Conservation (phyloP, 2,329 filamentous ascomycete genomes). For the Zarea fungicola region DNA sequence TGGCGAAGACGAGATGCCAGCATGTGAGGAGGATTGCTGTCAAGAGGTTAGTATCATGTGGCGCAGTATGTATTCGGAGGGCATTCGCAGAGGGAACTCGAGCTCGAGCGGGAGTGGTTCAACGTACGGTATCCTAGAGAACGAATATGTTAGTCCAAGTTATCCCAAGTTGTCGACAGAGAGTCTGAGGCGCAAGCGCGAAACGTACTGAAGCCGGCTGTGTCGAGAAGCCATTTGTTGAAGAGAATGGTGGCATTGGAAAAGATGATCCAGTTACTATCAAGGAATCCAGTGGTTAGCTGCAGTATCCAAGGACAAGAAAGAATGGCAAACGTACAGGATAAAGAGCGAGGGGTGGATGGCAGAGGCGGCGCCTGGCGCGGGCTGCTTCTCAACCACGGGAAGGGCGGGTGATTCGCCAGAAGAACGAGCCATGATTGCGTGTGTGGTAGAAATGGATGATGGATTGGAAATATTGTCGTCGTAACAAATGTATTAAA, state of each 20-base stretch:
- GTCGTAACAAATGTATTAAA: too few relatives aligned
- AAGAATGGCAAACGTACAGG: constrained; percentile 18
- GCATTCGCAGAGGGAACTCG: neutral
- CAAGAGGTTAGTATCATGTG: constrained; percentile 4
- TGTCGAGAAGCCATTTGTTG: constrained; percentile 85
- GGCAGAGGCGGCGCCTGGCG: constrained; percentile 15
- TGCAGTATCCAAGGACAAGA: neutral
- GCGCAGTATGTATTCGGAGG: too few relatives aligned
- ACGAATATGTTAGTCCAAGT: too few relatives aligned
- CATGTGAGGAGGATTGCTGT: constrained; percentile 55
- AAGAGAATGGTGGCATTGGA: constrained; percentile 84
- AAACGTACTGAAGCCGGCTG: constrained; percentile 65
- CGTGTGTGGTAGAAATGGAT: too few relatives aligned
- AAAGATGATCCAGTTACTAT: constrained; percentile 72
- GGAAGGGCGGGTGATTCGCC: constrained; percentile 10
- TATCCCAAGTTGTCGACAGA: too few relatives aligned
- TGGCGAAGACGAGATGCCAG: constrained; percentile 65
- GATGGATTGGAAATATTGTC: too few relatives aligned
- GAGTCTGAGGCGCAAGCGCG: constrained; percentile 3
- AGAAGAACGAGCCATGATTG: constrained; percentile 5
- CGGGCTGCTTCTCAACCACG: constrained; percentile 23
- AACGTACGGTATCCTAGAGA: constrained; percentile 30
- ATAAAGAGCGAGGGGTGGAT: constrained; percentile 32
- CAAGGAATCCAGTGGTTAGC: neutral
- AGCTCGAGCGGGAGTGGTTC: neutral